Percentiles rank a stretch among this genome's conserved stretches.
Evolutionary conservation across 331 rosid species (phyloP).

Genomic region (Malus hybrid): DNA sequence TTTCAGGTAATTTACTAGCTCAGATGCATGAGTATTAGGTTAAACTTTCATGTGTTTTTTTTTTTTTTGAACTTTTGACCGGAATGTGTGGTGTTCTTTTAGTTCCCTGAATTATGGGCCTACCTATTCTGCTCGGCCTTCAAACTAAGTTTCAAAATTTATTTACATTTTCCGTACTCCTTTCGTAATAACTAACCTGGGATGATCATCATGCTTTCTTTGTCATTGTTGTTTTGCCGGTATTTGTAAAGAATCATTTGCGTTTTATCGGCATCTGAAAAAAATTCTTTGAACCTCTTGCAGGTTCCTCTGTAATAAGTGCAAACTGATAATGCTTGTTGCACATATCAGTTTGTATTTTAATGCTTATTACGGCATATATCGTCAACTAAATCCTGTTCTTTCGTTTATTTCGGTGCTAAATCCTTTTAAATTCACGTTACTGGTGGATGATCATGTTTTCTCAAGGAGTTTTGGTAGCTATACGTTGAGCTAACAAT

Average conservation of each 20-base stretch:
- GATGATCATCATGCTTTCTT: neutral
- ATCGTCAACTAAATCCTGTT: neutral
- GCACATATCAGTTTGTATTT: no score
- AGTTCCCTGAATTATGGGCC: no score
- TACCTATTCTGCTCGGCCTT: neutral
- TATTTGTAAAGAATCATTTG: neutral
- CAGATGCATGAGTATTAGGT: neutral
- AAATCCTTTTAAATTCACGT: neutral
- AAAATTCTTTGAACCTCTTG: neutral
- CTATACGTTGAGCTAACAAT: neutral
- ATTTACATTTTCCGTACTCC: neutral
- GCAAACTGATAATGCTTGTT: no score
- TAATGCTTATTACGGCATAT: no score
- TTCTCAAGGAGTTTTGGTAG: no score
- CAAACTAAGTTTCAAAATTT: neutral
- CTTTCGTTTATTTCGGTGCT: neutral
- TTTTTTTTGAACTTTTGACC: no score
- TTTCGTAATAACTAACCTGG: neutral
- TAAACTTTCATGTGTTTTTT: neutral
- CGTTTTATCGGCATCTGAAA: no score
- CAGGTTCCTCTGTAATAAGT: neutral
- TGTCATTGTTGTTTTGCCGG: neutral
- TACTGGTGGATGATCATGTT: neutral
- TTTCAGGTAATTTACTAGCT: neutral
- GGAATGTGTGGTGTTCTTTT: no score